These are phyloP conservation scores for Kodamaea fukazawae DNA, from an alignment of 805 yeast genomes.

Conservation along the genomic window DNA sequence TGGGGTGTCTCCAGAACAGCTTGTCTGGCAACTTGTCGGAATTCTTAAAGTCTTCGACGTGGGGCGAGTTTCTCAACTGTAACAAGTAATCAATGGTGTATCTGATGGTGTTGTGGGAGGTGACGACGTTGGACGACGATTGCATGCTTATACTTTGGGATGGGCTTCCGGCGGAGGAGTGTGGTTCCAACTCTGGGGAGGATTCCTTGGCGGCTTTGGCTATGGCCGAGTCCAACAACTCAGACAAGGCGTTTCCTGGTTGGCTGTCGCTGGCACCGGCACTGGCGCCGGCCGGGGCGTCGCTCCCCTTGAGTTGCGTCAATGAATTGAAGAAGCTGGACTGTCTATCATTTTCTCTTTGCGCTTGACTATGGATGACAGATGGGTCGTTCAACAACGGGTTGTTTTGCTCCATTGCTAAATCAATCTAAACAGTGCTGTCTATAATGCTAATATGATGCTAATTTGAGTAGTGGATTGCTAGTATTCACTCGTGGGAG, in stretches of 20 bases:
- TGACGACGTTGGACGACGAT: not conserved
- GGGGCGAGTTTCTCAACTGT: conserved; percentile 34
- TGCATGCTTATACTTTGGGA: not conserved
- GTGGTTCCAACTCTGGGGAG: conserved; percentile 33
- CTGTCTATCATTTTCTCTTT: conserved; percentile 3
- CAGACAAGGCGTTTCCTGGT: conserved; percentile 39
- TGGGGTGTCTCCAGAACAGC: conserved; percentile 48
- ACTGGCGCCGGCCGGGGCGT: not conserved
- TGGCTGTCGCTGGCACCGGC: conserved; percentile 16
- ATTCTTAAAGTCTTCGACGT: conserved; percentile 28
- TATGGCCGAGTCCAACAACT: conserved; percentile 44
- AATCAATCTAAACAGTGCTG: not conserved
- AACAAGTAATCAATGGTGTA: conserved; percentile 31
- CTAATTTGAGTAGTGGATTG: not conserved
- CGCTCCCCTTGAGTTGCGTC: not conserved
- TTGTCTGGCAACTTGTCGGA: conserved; percentile 42
- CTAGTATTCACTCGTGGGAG: not conserved
- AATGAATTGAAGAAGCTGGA: conserved; percentile 7
- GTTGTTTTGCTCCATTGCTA: conserved; percentile 11
- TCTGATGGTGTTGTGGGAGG: conserved; percentile 6
- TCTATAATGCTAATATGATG: not conserved
- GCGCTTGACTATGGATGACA: conserved; percentile 18
- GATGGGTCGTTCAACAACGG: conserved; percentile 32
- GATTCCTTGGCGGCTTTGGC: conserved; percentile 47
- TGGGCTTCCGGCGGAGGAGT: conserved; percentile 14